Conservation (phyloP, 345 rosid genomes). For the Balakata baccata region DNA sequence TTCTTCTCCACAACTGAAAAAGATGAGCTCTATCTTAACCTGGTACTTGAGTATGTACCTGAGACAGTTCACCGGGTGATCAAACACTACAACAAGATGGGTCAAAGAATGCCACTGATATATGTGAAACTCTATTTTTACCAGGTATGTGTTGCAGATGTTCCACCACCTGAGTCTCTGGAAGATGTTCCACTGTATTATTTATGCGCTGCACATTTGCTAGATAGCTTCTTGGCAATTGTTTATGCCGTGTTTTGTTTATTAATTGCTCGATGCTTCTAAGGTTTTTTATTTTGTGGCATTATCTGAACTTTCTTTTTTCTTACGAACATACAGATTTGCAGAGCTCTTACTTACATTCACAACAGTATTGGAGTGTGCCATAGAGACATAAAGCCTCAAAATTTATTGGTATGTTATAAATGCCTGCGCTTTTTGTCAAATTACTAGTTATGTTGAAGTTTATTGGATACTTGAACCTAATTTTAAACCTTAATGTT, state of each 20-base stretch:
- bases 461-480: background rate
- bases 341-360: slow-evolving; percentile 85
- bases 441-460: background rate
- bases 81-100: slow-evolving; percentile 79
- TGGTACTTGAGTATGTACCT: slow-evolving; percentile 91
- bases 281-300: background rate
- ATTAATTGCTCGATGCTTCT: background rate
- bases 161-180: background rate
- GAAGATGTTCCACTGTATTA: background rate
- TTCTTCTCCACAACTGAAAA: slow-evolving; percentile 94
- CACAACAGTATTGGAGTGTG: slow-evolving; percentile 83
- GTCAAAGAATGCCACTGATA: slow-evolving; percentile 81
- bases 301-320: slow-evolving; percentile 9
- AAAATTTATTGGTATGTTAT: slow-evolving; percentile 76
- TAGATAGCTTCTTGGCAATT: background rate
- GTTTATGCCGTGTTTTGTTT: background rate
- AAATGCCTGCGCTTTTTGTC: background rate
- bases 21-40: slow-evolving; percentile 83
- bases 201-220: background rate
- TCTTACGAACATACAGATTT: slow-evolving; percentile 49
- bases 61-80: slow-evolving; percentile 89
- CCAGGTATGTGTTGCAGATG: slow-evolving; percentile 47
- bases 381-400: slow-evolving; percentile 98
- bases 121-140: slow-evolving; percentile 86
- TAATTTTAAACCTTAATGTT: background rate